phyloP scores from a whole-genome alignment of 1,284 basidiomycete species.

The Golubevia pallescens region DNA sequence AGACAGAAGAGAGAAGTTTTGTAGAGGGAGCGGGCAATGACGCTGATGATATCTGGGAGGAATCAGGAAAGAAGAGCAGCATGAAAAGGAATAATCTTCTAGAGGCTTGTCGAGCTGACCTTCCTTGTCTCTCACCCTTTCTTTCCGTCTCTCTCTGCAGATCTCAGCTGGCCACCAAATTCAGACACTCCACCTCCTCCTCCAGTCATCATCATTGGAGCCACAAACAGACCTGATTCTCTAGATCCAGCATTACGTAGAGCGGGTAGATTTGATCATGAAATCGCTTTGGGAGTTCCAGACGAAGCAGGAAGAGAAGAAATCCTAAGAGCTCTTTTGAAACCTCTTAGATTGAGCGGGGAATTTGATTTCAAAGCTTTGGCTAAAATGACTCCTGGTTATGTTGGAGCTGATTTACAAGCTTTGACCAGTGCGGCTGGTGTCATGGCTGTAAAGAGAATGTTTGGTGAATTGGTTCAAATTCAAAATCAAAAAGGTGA shows the following conservation, averaged over 20 bases:
- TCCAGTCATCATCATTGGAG: slow-evolving; percentile 89
- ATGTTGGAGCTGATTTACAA: slow-evolving; percentile 92
- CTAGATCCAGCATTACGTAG: slow-evolving; percentile 89
- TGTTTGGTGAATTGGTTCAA: slow-evolving; percentile 64
- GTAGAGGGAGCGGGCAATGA: too few species aligned
- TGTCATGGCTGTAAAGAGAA: slow-evolving; percentile 92
- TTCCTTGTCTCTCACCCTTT: neutral
- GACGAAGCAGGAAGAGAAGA: slow-evolving; percentile 71
- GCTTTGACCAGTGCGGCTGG: slow-evolving; percentile 91
- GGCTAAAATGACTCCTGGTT: slow-evolving; percentile 93
- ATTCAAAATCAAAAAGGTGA: too few species aligned
- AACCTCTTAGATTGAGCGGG: slow-evolving; percentile 70
- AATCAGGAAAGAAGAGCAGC: too few species aligned
- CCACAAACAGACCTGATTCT: slow-evolving; percentile 93
- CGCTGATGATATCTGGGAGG: too few species aligned
- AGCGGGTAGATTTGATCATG: slow-evolving; percentile 94
- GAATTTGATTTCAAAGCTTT: slow-evolving; percentile 81
- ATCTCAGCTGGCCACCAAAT: slow-evolving; percentile 36
- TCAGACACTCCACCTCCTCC: neutral
- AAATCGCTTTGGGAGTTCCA: slow-evolving; percentile 96
- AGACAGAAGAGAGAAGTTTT: too few species aligned
- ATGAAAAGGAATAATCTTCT: neutral
- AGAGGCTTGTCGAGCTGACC: neutral
- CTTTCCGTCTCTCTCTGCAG: neutral
- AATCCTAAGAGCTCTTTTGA: slow-evolving; percentile 71